Evolutionary conservation across 2,329 filamentous ascomycete genomes (phyloP), one percentile per base, ranked within the genome.

Genomic region (Penicillium psychrosexuale): DNA sequence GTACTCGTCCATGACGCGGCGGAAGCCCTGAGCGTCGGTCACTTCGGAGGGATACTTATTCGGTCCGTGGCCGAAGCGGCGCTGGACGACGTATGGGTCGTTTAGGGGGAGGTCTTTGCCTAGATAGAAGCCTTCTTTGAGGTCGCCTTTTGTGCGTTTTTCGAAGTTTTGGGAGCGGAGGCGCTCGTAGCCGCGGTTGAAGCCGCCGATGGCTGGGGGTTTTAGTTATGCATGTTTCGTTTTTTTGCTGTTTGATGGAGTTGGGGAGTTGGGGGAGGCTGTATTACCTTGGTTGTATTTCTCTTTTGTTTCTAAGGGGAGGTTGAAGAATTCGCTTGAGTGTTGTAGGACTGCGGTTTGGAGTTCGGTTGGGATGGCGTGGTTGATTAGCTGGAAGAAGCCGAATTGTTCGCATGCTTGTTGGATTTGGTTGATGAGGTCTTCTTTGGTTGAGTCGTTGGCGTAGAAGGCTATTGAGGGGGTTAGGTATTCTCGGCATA

Each of bases 321-420:
- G 72, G 4, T 70, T 66, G 61, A 85, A 84, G 61, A 84, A 75
- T 12, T 69, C 69, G 58, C 75, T 72, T 13, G 76, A 71, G 3
- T 73, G 70, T 15, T 72, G 58, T 54, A 83, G 71, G 2, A 77
- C 72, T 2, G 65, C 64, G 9, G 73, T 58, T 59, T 78, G 79
- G 15, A 79, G 65, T 5, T 62, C 54, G 5, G 69, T 56, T 1
- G 77, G 65, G 4, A 84, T 72, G 3, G 74, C 69, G 61, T 83
- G 80, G 8, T 77, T 77, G 8, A 72, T 71, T 47, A 84, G 74
- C 60, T 82, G 79, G 68, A 83, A 82, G 67, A 83, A 83, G 4
- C 81, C 80, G 33, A 71, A 80, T 60, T 69, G 75, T 17, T 73
- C 66, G 58, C 78, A 80, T 47, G 76, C 76, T 30, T 69, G 60